phyloP scores from a whole-genome alignment of 2,329 filamentous ascomycete species.

The Polychaeton citri region DNA sequence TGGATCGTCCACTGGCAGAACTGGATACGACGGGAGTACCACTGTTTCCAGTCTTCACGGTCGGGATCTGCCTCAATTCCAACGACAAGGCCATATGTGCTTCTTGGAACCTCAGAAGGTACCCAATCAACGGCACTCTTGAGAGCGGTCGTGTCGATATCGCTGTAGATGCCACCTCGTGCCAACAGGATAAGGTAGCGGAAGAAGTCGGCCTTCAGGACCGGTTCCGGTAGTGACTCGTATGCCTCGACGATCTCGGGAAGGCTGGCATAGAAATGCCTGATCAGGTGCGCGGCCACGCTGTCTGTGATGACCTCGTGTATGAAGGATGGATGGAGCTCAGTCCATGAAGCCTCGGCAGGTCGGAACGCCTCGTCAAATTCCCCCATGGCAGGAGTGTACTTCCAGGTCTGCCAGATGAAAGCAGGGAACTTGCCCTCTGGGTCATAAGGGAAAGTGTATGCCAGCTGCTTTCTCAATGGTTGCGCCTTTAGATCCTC shows the following conservation, averaged over 20 bases:
- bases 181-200: conserved; percentile 60
- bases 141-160: conserved; percentile 79
- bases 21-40: conserved; percentile 93
- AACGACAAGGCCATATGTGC: conserved; percentile 71
- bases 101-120: conserved; percentile 60
- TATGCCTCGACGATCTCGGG: conserved; percentile 38
- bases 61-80: conserved; percentile 96
- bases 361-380: conserved; percentile 66
- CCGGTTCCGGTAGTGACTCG: conserved; percentile 32
- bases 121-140: conserved; percentile 80
- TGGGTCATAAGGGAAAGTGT: conserved; percentile 88
- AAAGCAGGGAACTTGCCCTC: conserved; percentile 85
- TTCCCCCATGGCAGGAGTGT: conserved; percentile 59
- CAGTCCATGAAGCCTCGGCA: conserved; percentile 79
- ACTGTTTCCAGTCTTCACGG: conserved; percentile 78
- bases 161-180: conserved; percentile 63
- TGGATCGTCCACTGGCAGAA: conserved; percentile 99
- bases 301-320: conserved; percentile 96
- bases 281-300: conserved; percentile 67
- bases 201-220: conserved; percentile 53
- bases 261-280: conserved; percentile 67
- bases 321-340: conserved; percentile 76
- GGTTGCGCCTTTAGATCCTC: conserved; percentile 60
- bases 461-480: conserved; percentile 67
- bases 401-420: conserved; percentile 99